Conservation (phyloP, 2,329 filamentous ascomycete species). For the Neurospora sp. region DNA sequence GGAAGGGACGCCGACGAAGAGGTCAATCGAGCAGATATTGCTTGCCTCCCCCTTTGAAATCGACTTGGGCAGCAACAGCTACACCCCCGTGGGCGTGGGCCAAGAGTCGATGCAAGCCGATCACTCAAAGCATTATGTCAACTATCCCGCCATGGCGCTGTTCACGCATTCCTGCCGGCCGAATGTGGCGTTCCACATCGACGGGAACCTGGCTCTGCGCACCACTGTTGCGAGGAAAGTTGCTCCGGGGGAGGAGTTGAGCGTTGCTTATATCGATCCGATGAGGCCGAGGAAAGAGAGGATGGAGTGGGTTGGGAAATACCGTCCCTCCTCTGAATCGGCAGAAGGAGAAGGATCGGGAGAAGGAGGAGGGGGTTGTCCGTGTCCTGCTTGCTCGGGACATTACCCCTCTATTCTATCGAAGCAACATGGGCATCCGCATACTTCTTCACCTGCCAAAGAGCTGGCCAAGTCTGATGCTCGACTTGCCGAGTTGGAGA, state of each 20-base stretch:
- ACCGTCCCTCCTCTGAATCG: background rate
- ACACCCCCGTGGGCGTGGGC: background rate
- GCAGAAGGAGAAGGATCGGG: background rate
- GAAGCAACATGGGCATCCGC: constrained; percentile 5
- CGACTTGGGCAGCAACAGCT: constrained; percentile 11
- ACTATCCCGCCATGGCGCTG: constrained; percentile 27
- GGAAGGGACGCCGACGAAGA: background rate
- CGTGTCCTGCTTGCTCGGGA: constrained; percentile 25
- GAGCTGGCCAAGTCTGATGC: constrained; percentile 18
- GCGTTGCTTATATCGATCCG: constrained; percentile 29
- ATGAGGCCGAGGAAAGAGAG: constrained; percentile 20
- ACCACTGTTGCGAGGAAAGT: constrained; percentile 26
- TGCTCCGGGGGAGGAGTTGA: constrained; percentile 27
- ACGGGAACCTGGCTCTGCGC: constrained; percentile 23
- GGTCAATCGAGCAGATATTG: constrained; percentile 15
- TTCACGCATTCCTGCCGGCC: constrained; percentile 33
- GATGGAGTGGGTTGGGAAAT: constrained; percentile 19
- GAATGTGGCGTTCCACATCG: constrained; percentile 27
- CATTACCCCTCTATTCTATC: background rate
- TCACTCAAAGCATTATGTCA: constrained; percentile 15
- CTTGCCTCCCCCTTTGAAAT: constrained; percentile 18
- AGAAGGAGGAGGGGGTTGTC: constrained; percentile 23
- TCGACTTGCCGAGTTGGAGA: constrained; percentile 19
- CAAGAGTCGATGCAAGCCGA: background rate
- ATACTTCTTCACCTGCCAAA: background rate